Evolutionary conservation across 2,329 filamentous ascomycete species (phyloP), one percentile per base, ranked within the genome.

Genomic region (Pseudogymnoascus sp.): DNA sequence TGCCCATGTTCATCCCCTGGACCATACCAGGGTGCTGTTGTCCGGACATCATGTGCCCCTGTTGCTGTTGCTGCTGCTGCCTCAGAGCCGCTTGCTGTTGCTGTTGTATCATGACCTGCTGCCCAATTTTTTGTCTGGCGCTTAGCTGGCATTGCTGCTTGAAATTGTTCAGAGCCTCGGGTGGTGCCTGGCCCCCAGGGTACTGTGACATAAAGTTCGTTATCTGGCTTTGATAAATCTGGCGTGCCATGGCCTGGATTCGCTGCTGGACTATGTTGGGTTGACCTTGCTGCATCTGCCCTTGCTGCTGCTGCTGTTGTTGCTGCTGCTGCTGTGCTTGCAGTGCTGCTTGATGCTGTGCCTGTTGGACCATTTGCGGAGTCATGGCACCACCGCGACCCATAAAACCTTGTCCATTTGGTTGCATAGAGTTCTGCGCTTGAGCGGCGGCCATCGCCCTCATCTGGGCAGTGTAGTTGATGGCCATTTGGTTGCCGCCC

Each of bases 371-470:
- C 65, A 68, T 61, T 36, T 70, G 62, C 70, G 74, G 60, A 70
- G 76, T 59, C 77, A 75, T 69, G 75, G 71, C 16, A 71, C 73
- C 38, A 74, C 71, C 67, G 75, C 72, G 65, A n/a, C 63, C 65
- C 61, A 67, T 67, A 58, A 71, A 69, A 57, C 69, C 67, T 38
- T 67, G 67, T 65, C 70, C 69, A 30, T 66, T 67, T 35, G 63
- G 65, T 28, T 64, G 67, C 59, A 69, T 65, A 12, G 59, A 63
- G 20, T 58, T 37, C 18, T 58, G 57, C 20, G 60, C 63, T 28
- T 62, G 62, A 28, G 59, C 63, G 14, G 62, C 60, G 11, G 61
- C 63, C 64, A 68, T 66, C 2, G 65, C 64, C 39, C 63, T 62
- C 64, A 68, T 65, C 38, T 66, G 64, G 33, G 65, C 62, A 2